Conservation (phyloP, 2,329 filamentous ascomycete genomes). For the Penicillium sp. region DNA sequence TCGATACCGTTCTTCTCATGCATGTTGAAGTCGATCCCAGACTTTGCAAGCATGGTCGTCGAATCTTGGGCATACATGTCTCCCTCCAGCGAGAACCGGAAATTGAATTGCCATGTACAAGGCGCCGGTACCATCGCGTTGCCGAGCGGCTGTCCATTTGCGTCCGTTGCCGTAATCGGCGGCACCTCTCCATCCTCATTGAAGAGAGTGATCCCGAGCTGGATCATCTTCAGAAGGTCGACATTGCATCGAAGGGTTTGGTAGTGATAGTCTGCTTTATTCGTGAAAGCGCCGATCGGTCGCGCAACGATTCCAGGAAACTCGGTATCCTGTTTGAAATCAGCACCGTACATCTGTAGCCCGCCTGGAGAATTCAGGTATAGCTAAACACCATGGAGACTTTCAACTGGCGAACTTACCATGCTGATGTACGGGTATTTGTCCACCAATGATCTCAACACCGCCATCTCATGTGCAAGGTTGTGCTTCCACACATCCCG, state of each 20-base stretch:
- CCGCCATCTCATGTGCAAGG: conserved; percentile 80
- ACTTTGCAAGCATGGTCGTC: conserved; percentile 81
- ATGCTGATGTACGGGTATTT: conserved; percentile 96
- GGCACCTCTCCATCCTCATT: conserved; percentile 83
- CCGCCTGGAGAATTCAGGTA: not conserved
- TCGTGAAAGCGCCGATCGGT: conserved; percentile 89
- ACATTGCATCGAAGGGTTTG: conserved; percentile 96
- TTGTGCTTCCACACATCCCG: conserved; percentile 95
- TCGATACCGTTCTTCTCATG: conserved; percentile 88
- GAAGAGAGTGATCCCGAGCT: conserved; percentile 91
- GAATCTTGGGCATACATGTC: conserved; percentile 98
- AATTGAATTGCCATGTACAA: conserved; percentile 99
- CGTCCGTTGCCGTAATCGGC: conserved; percentile 58
- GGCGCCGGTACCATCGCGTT: conserved; percentile 58
- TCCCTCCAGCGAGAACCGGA: conserved; percentile 85
- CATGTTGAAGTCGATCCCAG: conserved; percentile 83
- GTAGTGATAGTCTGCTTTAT: conserved; percentile 97
- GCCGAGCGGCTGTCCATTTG: conserved; percentile 46
- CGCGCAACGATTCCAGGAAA: conserved; percentile 96
- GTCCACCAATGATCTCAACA: conserved; percentile 74
- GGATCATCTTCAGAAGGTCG: conserved; percentile 94
- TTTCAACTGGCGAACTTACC: conserved; percentile 56
- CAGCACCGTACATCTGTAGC: conserved; percentile 7
- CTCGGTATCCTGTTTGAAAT: conserved; percentile 70
- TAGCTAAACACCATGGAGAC: not conserved